Conservation (phyloP, 257 asterid species). For the Orobanche coerulescens region DNA sequence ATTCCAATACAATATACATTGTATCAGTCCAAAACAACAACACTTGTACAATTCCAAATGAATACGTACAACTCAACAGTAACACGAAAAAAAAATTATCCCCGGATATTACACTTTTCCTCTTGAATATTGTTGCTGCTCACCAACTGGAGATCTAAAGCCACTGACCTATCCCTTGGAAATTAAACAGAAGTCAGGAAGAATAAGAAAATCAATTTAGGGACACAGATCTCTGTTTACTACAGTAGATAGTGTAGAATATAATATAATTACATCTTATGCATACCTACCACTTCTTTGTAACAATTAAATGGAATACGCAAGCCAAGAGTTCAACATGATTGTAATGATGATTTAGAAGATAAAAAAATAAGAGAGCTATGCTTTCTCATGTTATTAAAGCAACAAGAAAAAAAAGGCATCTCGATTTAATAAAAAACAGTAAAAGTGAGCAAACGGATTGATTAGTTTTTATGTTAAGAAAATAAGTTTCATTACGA, state of each 20-base stretch:
- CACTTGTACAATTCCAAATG: no score
- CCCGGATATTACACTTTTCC: no score
- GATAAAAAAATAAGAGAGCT: background rate
- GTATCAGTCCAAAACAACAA: no score
- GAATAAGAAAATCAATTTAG: background rate
- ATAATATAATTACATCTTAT: slow-evolving; percentile 4
- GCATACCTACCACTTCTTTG: slow-evolving; percentile 7
- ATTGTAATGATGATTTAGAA: slow-evolving; percentile 8
- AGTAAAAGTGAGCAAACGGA: background rate
- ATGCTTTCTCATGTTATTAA: background rate
- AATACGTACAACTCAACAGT: no score
- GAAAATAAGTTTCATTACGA: background rate
- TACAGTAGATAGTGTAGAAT: slow-evolving; percentile 9
- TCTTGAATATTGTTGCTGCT: slow-evolving; percentile 29
- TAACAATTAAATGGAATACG: background rate
- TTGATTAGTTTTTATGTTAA: background rate
- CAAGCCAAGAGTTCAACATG: slow-evolving; percentile 7
- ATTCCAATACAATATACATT: no score
- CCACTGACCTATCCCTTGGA: slow-evolving; percentile 49
- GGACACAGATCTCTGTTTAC: slow-evolving; percentile 11
- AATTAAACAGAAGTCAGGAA: slow-evolving; percentile 21
- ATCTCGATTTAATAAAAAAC: background rate
- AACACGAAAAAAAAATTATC: no score
- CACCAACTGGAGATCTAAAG: slow-evolving; percentile 35
- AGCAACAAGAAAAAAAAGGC: background rate